phyloP scores from a whole-genome alignment of 148 eudicot species.

The Chenopodium suecicum region DNA sequence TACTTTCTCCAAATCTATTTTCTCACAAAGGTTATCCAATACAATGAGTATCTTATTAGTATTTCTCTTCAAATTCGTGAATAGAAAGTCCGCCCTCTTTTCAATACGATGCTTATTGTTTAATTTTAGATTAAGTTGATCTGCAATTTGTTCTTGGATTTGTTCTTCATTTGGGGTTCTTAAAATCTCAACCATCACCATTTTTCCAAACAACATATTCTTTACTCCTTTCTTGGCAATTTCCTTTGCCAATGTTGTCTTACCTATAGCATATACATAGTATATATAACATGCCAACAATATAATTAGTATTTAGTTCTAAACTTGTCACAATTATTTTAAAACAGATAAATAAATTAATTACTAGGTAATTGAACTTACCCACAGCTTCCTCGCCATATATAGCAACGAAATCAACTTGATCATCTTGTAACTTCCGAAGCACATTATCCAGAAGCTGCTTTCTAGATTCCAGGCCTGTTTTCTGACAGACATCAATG shows the following conservation, averaged over 20 bases:
- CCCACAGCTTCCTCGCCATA: too few relatives aligned
- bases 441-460: too few relatives aligned
- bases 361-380: too few relatives aligned
- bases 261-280: neutral
- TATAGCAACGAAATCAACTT: too few relatives aligned
- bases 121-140: neutral
- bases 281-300: too few relatives aligned
- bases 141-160: conserved; percentile 18
- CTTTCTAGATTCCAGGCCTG: too few relatives aligned
- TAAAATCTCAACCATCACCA: conserved; percentile 11
- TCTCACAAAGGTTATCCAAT: conserved; percentile 2
- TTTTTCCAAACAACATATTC: neutral
- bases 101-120: neutral
- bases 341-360: too few relatives aligned
- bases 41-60: neutral
- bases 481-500: too few relatives aligned
- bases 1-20: conserved; percentile 9
- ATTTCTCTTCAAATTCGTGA: neutral
- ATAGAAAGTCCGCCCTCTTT: neutral
- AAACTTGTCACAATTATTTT: too few relatives aligned
- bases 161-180: neutral
- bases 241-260: conserved; percentile 13
- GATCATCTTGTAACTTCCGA: too few relatives aligned
- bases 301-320: too few relatives aligned
- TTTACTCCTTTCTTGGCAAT: neutral